Evolutionary conservation across 1,139 yeast genomes (phyloP).

Genomic region (Suhomyces ambrosiae): DNA sequence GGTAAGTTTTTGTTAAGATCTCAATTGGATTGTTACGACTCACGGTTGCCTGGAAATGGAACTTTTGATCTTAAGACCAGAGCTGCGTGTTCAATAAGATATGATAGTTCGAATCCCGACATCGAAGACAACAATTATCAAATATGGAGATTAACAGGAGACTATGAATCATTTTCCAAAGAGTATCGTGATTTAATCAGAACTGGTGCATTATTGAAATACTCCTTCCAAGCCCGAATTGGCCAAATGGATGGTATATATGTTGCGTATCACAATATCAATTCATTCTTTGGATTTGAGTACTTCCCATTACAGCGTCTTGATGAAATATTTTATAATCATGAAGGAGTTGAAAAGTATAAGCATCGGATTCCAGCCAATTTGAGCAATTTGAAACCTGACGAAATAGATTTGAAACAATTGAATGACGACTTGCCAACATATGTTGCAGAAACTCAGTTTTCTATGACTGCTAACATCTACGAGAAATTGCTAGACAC

Average conservation of each 20-base stretch:
- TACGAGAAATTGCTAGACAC: conserved; percentile 55
- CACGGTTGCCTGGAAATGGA: conserved; percentile 83
- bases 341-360: conserved; percentile 18
- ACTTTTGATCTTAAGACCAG: conserved; percentile 90
- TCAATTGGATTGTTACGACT: conserved; percentile 83
- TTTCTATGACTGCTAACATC: conserved; percentile 61
- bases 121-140: conserved; percentile 63
- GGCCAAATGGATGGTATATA: conserved; percentile 98
- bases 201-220: conserved; percentile 75
- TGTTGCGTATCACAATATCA: conserved; percentile 85
- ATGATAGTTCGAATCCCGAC: conserved; percentile 69
- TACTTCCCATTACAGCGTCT: conserved; percentile 76
- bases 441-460: conserved; percentile 70
- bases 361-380: conserved; percentile 45
- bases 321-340: conserved; percentile 49
- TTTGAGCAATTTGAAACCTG: conserved; percentile 7
- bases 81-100: conserved; percentile 84
- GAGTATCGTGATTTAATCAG: conserved; percentile 77
- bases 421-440: conserved; percentile 41
- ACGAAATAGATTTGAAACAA: conserved; percentile 21
- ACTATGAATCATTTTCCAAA: conserved; percentile 74
- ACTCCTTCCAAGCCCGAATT: conserved; percentile 86
- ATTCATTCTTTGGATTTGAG: conserved; percentile 84
- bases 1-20: conserved; percentile 82
- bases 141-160: conserved; percentile 61